These are phyloP conservation scores for Didymella lethalis DNA, from an alignment of 2,329 filamentous ascomycete genomes.

Conservation along the genomic window DNA sequence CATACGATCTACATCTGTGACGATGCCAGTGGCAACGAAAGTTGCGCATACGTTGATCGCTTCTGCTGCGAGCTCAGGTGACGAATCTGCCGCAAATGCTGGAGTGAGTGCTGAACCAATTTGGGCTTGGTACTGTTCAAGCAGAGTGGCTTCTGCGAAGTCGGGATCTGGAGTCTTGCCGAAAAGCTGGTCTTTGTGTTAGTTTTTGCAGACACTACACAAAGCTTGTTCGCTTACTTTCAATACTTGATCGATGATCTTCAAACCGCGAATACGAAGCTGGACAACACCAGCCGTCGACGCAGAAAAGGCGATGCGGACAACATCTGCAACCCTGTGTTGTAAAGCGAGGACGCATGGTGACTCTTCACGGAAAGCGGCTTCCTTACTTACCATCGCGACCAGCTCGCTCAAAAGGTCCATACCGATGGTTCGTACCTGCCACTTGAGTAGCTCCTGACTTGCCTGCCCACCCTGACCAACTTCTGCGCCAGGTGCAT, in stretches of 20 bases:
- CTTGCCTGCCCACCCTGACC: conserved; percentile 56
- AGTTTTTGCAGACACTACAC: background rate
- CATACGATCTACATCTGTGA: conserved; percentile 98
- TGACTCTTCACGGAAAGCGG: conserved; percentile 79
- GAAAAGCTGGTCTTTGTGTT: conserved; percentile 69
- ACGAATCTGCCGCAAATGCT: conserved; percentile 94
- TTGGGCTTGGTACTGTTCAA: conserved; percentile 98
- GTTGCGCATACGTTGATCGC: conserved; percentile 98
- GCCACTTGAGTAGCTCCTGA: conserved; percentile 92
- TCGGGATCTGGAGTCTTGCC: conserved; percentile 95
- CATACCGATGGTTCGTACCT: conserved; percentile 94
- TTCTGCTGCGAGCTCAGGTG: conserved; percentile 92
- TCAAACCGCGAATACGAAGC: conserved; percentile 86
- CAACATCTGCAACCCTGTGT: conserved; percentile 85
- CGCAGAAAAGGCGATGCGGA: conserved; percentile 95
- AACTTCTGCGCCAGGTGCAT: conserved; percentile 58
- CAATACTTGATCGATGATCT: conserved; percentile 90
- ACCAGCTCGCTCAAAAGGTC: conserved; percentile 86
- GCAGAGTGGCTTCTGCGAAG: conserved; percentile 93
- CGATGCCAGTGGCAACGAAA: conserved; percentile 96
- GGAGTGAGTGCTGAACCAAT: conserved; percentile 96
- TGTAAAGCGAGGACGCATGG: conserved; percentile 81
- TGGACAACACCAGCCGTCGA: conserved; percentile 93
- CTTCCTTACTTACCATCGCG: conserved; percentile 77
- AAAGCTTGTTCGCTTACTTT: conserved; percentile 58